Conservation (phyloP, 208 protist genomes). For the Naegleria fowleri region DNA sequence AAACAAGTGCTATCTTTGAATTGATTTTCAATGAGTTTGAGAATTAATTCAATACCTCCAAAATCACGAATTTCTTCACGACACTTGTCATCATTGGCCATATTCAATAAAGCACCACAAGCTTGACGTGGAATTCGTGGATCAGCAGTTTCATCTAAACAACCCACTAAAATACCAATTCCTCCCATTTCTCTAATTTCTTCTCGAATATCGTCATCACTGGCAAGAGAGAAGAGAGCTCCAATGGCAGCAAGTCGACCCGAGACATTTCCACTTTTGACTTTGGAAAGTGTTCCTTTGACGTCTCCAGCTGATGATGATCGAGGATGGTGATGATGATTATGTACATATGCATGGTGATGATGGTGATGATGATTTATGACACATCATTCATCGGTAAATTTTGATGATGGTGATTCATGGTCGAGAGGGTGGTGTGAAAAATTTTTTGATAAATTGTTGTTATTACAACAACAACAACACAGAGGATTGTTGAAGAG, state of each 20-base stretch:
- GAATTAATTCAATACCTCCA: not conserved
- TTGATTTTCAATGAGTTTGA: not conserved
- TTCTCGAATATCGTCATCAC: not conserved
- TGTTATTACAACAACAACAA: too few species aligned
- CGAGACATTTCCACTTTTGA: not conserved
- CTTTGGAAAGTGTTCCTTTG: not conserved
- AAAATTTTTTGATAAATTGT: too few species aligned
- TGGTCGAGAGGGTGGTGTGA: too few species aligned
- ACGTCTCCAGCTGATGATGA: not conserved
- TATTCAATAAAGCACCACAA: not conserved
- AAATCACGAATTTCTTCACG: not conserved
- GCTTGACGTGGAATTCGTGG: not conserved
- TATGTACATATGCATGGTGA: too few species aligned
- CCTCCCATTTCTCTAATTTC: constrained; percentile 11
- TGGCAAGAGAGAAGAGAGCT: not conserved
- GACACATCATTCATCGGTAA: too few species aligned
- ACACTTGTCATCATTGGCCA: not conserved
- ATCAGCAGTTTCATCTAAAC: not conserved
- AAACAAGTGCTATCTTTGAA: not conserved
- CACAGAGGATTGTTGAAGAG: too few species aligned
- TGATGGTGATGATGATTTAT: too few species aligned
- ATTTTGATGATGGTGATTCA: too few species aligned
- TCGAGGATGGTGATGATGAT: too few species aligned
- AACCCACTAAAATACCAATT: not conserved
- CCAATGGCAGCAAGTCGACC: not conserved